These are phyloP conservation scores for Rosa multiflora DNA, from an alignment of 306 rosid species.

Conservation along the genomic window DNA sequence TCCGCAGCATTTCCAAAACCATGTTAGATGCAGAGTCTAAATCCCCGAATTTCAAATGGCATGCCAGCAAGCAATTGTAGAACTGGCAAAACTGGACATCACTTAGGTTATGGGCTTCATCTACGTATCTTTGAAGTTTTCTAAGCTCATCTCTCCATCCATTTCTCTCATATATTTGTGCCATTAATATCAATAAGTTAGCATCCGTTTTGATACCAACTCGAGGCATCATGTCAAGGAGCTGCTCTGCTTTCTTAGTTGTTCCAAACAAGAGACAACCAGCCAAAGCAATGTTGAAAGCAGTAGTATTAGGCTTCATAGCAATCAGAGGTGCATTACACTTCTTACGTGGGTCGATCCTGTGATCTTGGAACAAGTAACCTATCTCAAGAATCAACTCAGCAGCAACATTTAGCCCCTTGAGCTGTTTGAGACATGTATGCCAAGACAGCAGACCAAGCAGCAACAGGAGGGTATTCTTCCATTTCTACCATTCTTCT, in stretches of 20 bases:
- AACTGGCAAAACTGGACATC: background rate
- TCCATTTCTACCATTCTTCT: background rate
- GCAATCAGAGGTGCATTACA: background rate
- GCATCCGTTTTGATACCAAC: background rate
- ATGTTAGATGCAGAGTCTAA: background rate
- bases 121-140: background rate
- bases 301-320: conserved; percentile 11
- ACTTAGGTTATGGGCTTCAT: conserved; percentile 2
- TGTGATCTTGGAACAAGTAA: conserved; percentile 3
- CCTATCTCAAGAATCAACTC: conserved; percentile 8
- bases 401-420: conserved; percentile 1
- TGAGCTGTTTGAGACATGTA: background rate
- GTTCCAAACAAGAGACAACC: conserved; percentile 1
- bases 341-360: background rate
- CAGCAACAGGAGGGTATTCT: conserved; percentile 6
- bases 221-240: conserved; percentile 9
- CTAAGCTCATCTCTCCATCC: conserved; percentile 2
- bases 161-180: background rate
- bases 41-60: conserved; percentile 1
- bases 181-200: background rate
- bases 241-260: conserved; percentile 4
- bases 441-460: background rate
- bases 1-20: background rate
- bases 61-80: conserved; percentile 8
- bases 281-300: conserved; percentile 10